phyloP scores from a whole-genome alignment of 306 rosid species.

The Rosa rugosa region DNA sequence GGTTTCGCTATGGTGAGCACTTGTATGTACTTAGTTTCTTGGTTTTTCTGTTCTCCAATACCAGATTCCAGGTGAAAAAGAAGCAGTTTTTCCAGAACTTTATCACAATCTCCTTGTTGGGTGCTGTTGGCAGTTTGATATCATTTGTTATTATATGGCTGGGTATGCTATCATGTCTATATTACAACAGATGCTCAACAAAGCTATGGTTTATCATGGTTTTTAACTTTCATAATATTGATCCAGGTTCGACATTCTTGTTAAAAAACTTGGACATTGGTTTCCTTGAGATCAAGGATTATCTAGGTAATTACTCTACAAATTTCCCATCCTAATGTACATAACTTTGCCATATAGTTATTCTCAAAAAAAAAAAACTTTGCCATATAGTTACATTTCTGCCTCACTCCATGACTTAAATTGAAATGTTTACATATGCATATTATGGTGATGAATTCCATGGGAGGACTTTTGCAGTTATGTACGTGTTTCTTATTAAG shows the following conservation, averaged over 20 bases:
- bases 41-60: background rate
- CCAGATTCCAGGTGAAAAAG: constrained; percentile 73
- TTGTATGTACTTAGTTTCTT: constrained; percentile 13
- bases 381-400: background rate
- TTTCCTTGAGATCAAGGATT: constrained; percentile 46
- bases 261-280: constrained; percentile 53
- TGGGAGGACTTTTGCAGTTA: background rate
- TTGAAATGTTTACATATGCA: background rate
- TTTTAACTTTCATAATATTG: constrained; percentile 25
- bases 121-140: constrained; percentile 56
- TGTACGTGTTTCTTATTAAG: background rate
- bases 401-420: background rate
- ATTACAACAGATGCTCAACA: background rate
- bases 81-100: constrained; percentile 69
- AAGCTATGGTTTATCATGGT: constrained; percentile 8
- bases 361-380: too few relatives aligned
- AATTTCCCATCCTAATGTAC: constrained; percentile 9
- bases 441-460: constrained; percentile 1
- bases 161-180: constrained; percentile 31
- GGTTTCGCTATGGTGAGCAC: background rate
- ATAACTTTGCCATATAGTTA: background rate
- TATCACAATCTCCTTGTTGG: constrained; percentile 50
- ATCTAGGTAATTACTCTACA: constrained; percentile 48
- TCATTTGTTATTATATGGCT: constrained; percentile 56
- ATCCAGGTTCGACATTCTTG: constrained; percentile 52